These are phyloP conservation scores for Tulasnella calospora DNA, from an alignment of 768 basidiomycete species.

Conservation along the genomic window DNA sequence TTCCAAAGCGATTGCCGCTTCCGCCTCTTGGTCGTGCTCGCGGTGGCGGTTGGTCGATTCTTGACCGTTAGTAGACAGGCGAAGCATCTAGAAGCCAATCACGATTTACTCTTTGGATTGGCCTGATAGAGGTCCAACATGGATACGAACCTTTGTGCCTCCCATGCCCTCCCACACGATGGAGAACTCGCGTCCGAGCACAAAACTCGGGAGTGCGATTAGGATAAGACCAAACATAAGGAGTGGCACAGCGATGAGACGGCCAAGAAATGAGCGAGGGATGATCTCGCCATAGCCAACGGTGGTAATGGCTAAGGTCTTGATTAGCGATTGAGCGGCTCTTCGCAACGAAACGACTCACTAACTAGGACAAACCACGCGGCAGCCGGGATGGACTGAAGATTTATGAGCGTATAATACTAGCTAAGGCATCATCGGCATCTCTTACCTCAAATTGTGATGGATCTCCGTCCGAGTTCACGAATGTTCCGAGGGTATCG, in stretches of 20 bases:
- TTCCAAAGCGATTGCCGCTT: background rate
- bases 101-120: background rate
- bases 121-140: background rate
- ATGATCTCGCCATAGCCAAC: conserved; percentile 92
- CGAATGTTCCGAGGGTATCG: conserved; percentile 66
- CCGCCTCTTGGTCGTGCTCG: background rate
- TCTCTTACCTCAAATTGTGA: conserved; percentile 64
- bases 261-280: conserved; percentile 80
- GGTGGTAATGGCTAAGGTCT: conserved; percentile 81
- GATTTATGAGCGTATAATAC: background rate
- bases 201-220: conserved; percentile 87
- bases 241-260: conserved; percentile 77
- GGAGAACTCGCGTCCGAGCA: conserved; percentile 87
- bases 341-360: conserved; percentile 19
- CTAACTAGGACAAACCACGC: conserved; percentile 57
- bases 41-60: background rate
- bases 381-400: conserved; percentile 63
- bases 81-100: conserved; percentile 11
- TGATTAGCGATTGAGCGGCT: conserved; percentile 45
- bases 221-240: conserved; percentile 82
- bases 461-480: conserved; percentile 80
- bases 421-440: background rate
- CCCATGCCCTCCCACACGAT: conserved; percentile 84
- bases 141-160: conserved; percentile 21
- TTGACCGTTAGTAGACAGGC: conserved; percentile 3